phyloP scores from a whole-genome alignment of 371 early-diverging fungal species.

The Mortierella sp. region DNA sequence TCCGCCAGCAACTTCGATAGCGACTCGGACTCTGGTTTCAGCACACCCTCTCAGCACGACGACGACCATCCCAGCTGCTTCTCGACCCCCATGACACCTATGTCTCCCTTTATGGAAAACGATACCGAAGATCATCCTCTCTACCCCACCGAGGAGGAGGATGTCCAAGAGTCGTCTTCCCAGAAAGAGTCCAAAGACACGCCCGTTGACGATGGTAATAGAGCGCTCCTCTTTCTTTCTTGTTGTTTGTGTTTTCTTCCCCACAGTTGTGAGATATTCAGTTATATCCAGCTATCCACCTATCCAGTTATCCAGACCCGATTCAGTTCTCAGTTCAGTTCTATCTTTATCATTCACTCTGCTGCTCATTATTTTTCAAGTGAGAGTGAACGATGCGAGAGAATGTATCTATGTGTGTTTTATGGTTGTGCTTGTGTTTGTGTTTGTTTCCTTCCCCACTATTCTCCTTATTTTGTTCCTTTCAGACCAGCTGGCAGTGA shows the following conservation, averaged over 20 bases:
- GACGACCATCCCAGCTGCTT: slow-evolving; percentile 45
- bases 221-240: slow-evolving; percentile 10
- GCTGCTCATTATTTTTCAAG: slow-evolving; percentile 4
- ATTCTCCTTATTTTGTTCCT: not conserved
- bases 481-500: not conserved
- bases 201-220: slow-evolving; percentile 36
- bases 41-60: slow-evolving; percentile 46
- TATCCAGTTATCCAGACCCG: not conserved
- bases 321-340: not conserved
- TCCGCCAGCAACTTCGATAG: slow-evolving; percentile 50
- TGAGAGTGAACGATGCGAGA: not conserved
- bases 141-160: slow-evolving; percentile 38
- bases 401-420: not conserved
- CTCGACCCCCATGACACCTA: slow-evolving; percentile 56
- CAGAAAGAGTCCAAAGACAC: slow-evolving; percentile 21
- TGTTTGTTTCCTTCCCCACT: not conserved
- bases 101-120: slow-evolving; percentile 57
- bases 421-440: not conserved
- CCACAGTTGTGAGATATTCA: not conserved
- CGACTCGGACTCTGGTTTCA: slow-evolving; percentile 57
- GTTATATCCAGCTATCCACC: not conserved
- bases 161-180: slow-evolving; percentile 15
- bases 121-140: slow-evolving; percentile 47
- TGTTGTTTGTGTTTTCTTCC: slow-evolving; percentile 1
- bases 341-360: not conserved